Evolutionary conservation across 768 basidiomycete genomes (phyloP).

Genomic region (Suillus luteus): DNA sequence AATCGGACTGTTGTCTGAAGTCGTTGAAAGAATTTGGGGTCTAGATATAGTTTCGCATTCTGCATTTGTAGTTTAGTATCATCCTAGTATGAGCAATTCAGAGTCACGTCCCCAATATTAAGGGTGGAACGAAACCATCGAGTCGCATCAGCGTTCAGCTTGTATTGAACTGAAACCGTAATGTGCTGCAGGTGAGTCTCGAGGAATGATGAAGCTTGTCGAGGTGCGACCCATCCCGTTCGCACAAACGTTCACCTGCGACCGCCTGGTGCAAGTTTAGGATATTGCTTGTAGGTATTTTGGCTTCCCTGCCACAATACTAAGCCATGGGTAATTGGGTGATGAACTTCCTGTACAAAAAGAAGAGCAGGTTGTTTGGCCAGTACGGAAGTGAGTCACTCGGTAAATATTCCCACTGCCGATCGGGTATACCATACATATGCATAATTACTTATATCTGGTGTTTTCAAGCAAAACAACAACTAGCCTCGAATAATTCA

Average conservation of each 20-base stretch:
- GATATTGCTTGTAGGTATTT: too few relatives aligned
- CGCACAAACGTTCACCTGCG: too few relatives aligned
- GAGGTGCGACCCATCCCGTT: too few relatives aligned
- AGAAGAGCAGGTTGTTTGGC: neutral
- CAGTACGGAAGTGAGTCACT: neutral
- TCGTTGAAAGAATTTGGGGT: neutral
- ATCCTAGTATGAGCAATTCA: neutral
- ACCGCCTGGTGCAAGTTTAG: too few relatives aligned
- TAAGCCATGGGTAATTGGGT: too few relatives aligned
- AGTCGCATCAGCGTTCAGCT: too few relatives aligned
- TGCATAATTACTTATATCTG: neutral
- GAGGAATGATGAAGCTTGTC: too few relatives aligned
- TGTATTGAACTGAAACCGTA: neutral
- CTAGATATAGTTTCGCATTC: neutral
- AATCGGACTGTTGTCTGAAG: too few relatives aligned
- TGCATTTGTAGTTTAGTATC: neutral
- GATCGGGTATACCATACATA: neutral
- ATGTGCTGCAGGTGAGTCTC: too few relatives aligned
- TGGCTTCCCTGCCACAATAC: too few relatives aligned
- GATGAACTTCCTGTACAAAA: too few relatives aligned
- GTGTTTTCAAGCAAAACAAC: neutral
- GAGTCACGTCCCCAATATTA: neutral
- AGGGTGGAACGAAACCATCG: neutral
- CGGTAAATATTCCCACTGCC: neutral
- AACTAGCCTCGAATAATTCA: constrained; percentile 8